Conservation (phyloP, 2,329 filamentous ascomycete species). For the Mollisiaceae sp. region DNA sequence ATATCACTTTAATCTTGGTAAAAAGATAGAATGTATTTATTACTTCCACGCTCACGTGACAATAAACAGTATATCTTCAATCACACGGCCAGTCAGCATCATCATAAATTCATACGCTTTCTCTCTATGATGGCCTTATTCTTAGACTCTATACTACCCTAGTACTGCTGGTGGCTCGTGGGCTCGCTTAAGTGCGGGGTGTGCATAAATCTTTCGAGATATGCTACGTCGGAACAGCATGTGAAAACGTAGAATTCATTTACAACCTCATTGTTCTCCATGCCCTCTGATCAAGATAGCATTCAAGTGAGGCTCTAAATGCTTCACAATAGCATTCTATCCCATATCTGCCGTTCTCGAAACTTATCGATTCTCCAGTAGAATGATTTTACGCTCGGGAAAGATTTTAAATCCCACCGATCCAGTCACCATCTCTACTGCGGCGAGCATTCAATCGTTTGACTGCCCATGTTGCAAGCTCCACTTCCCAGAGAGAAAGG, state of each 20-base stretch:
- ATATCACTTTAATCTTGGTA: no score
- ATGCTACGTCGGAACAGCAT: neutral
- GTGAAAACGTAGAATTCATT: conserved; percentile 11
- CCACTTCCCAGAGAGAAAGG: conserved; percentile 7
- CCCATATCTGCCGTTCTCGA: conserved; percentile 8
- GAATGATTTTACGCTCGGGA: conserved; percentile 17
- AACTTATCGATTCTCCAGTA: conserved; percentile 13
- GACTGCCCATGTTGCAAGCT: conserved; percentile 16
- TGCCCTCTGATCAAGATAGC: neutral
- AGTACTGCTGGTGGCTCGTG: neutral
- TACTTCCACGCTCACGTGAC: no score
- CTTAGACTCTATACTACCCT: no score
- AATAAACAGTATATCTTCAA: no score
- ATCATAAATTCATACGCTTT: no score
- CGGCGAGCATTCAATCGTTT: conserved; percentile 16
- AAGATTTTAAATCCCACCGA: conserved; percentile 1
- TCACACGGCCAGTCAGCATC: no score
- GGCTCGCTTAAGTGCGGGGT: neutral
- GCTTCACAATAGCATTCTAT: conserved; percentile 6
- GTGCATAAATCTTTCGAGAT: neutral
- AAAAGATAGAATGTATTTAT: no score
- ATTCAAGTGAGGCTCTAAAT: conserved; percentile 16
- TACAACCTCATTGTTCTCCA: conserved; percentile 15
- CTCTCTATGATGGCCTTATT: no score
- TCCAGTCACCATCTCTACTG: conserved; percentile 11